Conservation (phyloP, 768 basidiomycete genomes). For the Pleurotus citrinopileatus region DNA sequence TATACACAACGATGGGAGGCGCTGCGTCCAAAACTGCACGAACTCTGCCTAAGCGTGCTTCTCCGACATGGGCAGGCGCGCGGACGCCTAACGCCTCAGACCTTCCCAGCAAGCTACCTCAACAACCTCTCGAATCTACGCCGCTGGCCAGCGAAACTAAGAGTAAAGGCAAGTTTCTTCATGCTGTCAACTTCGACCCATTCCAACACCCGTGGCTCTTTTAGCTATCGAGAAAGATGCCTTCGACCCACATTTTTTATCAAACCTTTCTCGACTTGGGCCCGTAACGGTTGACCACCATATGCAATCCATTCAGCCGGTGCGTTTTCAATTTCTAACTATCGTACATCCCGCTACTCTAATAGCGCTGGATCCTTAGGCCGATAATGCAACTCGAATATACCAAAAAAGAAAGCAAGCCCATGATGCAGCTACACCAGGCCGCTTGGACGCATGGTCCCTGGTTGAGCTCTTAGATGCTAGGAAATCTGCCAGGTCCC, state of each 20-base stretch:
- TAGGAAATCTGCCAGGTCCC: constrained; percentile 46
- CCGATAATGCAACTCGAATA: constrained; percentile 35
- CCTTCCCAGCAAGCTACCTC: constrained; percentile 12
- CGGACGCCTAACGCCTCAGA: constrained; percentile 29
- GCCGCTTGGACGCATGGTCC: constrained; percentile 51
- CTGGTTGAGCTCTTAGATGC: constrained; percentile 62
- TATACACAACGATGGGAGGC: constrained; percentile 52
- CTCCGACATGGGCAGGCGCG: constrained; percentile 47
- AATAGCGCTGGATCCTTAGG: constrained; percentile 11
- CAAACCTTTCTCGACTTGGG: constrained; percentile 62
- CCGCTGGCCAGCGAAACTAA: constrained; percentile 49
- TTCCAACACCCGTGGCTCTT: constrained; percentile 6
- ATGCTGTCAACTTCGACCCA: not conserved
- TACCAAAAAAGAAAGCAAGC: constrained; percentile 53
- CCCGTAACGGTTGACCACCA: constrained; percentile 70
- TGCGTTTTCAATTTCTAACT: constrained; percentile 27
- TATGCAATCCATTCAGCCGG: constrained; percentile 47
- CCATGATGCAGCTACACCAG: constrained; percentile 40
- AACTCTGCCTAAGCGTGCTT: constrained; percentile 46
- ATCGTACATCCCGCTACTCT: constrained; percentile 4
- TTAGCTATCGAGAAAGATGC: constrained; percentile 62
- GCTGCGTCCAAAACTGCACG: constrained; percentile 59
- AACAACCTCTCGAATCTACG: constrained; percentile 11
- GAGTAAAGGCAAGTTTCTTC: constrained; percentile 38
- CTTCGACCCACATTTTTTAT: constrained; percentile 69